Percentiles rank a stretch among this genome's conserved stretches.
Conservation (phyloP, 208 protist species). For the Herpetomonas samuelpessoai region DNA sequence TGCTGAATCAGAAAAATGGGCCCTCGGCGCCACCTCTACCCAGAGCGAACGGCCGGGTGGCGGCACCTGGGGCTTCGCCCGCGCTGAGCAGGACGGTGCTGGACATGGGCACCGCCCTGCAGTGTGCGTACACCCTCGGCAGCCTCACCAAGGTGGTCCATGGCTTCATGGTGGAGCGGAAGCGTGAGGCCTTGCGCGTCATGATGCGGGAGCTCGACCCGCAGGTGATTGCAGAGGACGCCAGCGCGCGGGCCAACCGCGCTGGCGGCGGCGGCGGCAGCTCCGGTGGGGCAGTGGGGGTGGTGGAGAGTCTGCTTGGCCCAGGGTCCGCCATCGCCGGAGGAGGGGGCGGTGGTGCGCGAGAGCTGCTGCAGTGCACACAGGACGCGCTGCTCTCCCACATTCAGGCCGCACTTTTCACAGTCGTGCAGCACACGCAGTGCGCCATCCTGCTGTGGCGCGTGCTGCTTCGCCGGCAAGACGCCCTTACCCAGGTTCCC, state of each 20-base stretch:
- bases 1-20: constrained; percentile 8
- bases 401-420: constrained; percentile 50
- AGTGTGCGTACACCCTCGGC: constrained; percentile 59
- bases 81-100: constrained; percentile 7
- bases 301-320: constrained; percentile 12
- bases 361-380: constrained; percentile 14
- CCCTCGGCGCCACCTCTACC: not conserved
- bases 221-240: constrained; percentile 30
- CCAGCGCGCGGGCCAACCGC: constrained; percentile 5
- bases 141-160: constrained; percentile 45
- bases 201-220: constrained; percentile 65
- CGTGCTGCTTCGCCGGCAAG: constrained; percentile 46
- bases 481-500: constrained; percentile 31
- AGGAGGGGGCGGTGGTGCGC: constrained; percentile 18
- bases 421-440: constrained; percentile 54
- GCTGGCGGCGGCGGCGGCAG: constrained; percentile 3
- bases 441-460: constrained; percentile 66
- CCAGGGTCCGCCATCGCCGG: constrained; percentile 5
- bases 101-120: constrained; percentile 51
- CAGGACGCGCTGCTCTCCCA: constrained; percentile 42
- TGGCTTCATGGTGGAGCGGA: constrained; percentile 71
- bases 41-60: not conserved
- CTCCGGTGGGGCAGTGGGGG: not conserved
- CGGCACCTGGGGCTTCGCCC: not conserved
- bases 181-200: constrained; percentile 58